Evolutionary conservation across 208 protist species (phyloP).

Genomic region (Leishmania arabica): DNA sequence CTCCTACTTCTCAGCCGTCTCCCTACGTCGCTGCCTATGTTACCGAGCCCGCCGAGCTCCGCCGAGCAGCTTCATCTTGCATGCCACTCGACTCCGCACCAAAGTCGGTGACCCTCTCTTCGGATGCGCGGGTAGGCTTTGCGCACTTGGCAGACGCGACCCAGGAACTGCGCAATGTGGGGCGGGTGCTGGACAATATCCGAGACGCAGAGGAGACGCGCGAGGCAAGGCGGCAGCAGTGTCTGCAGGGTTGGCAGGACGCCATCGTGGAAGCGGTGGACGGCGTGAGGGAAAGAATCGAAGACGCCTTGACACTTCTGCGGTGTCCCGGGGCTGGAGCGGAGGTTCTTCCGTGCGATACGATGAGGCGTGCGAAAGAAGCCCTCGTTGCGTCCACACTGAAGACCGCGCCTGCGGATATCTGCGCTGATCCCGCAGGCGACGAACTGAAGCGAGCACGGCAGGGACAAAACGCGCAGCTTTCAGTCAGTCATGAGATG

Average conservation of each 20-base stretch:
- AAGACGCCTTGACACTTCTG: background rate
- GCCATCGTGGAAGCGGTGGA: constrained; percentile 23
- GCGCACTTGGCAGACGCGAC: constrained; percentile 17
- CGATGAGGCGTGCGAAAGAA: background rate
- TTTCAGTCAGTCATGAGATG: background rate
- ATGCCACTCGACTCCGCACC: background rate
- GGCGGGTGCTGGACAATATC: constrained; percentile 48
- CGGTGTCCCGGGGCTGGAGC: background rate
- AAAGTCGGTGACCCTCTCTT: background rate
- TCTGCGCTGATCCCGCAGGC: background rate
- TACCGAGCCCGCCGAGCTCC: background rate
- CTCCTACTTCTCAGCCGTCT: background rate
- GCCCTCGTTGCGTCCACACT: background rate
- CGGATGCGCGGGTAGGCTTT: constrained; percentile 7
- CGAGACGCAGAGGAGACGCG: constrained; percentile 21
- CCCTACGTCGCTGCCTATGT: constrained; percentile 6
- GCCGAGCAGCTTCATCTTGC: background rate
- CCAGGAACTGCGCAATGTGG: constrained; percentile 59
- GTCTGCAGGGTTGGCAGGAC: constrained; percentile 36
- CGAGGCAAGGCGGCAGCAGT: constrained; percentile 8
- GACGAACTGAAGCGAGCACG: background rate
- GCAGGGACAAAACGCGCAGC: background rate
- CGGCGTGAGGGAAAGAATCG: constrained; percentile 17
- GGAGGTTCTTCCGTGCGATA: background rate
- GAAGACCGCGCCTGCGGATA: background rate